phyloP scores from a whole-genome alignment of 1,139 yeast species.

The Yamadazyma aaseri region DNA sequence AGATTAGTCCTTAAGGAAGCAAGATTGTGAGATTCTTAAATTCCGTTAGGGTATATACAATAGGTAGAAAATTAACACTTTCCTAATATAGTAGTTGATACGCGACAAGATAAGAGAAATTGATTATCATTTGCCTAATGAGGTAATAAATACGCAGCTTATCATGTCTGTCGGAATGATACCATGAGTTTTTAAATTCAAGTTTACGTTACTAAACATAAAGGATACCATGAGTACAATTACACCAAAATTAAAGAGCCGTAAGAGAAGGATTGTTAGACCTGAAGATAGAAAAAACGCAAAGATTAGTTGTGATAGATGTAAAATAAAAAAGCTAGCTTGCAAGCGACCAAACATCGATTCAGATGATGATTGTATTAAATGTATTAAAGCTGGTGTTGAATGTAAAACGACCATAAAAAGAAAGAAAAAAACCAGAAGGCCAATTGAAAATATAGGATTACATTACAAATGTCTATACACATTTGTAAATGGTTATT shows the following conservation, averaged over 20 bases:
- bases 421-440: constrained; percentile 17
- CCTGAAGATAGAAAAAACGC: constrained; percentile 19
- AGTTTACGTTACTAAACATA: too few relatives aligned
- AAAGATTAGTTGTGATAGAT: constrained; percentile 44
- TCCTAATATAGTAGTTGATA: too few relatives aligned
- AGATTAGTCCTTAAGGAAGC: constrained; percentile 16
- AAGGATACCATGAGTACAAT: too few relatives aligned
- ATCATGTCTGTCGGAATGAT: too few relatives aligned
- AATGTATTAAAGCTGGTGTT: constrained; percentile 3
- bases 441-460: constrained; percentile 37
- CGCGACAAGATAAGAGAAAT: too few relatives aligned
- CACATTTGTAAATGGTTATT: constrained; percentile 33
- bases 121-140: too few relatives aligned
- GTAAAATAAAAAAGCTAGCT: constrained; percentile 41
- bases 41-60: too few relatives aligned
- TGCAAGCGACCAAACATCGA: constrained; percentile 26
- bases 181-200: too few relatives aligned
- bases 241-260: too few relatives aligned
- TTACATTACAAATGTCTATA: constrained; percentile 39
- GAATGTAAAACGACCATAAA: constrained; percentile 10
- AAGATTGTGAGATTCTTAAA: constrained; percentile 9
- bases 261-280: constrained; percentile 19
- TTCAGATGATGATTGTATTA: constrained; percentile 7
- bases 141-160: too few relatives aligned
- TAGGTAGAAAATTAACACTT: too few relatives aligned